Evolutionary conservation across 140 eudicot genomes (phyloP).

Genomic region (Oenanthe javanica): DNA sequence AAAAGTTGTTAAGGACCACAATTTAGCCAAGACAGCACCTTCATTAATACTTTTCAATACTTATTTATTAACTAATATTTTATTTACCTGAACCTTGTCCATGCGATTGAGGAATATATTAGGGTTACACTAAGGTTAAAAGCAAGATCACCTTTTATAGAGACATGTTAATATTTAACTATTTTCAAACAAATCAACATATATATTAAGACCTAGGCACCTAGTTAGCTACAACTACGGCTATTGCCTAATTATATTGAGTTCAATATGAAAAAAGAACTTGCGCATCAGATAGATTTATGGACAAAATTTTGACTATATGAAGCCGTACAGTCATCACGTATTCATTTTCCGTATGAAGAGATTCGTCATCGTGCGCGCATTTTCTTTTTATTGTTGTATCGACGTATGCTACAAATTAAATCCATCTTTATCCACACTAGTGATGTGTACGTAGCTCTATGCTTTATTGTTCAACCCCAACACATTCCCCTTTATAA

Average conservation of each 20-base stretch:
- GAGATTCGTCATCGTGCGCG: slow-evolving; percentile 22
- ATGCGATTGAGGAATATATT: background rate
- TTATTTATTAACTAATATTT: too few species aligned
- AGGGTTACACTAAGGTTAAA: background rate
- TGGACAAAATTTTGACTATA: background rate
- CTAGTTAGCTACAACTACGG: background rate
- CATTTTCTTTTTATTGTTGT: background rate
- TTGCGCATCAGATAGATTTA: background rate
- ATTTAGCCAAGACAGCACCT: background rate
- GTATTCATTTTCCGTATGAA: slow-evolving; percentile 12
- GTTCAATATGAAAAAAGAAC: too few species aligned
- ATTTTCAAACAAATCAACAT: too few species aligned
- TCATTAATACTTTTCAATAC: too few species aligned
- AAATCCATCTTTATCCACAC: background rate
- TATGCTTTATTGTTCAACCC: background rate
- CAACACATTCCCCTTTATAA: background rate
- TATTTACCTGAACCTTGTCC: background rate
- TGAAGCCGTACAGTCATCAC: slow-evolving; percentile 7
- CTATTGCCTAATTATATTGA: too few species aligned
- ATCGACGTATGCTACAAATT: background rate
- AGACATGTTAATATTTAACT: too few species aligned
- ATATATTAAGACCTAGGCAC: background rate
- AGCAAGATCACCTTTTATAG: background rate
- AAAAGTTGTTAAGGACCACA: background rate
- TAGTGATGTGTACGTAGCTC: background rate